phyloP scores from a whole-genome alignment of 225 moss, liverwort and hornwort species.

The Neckera pumila region DNA sequence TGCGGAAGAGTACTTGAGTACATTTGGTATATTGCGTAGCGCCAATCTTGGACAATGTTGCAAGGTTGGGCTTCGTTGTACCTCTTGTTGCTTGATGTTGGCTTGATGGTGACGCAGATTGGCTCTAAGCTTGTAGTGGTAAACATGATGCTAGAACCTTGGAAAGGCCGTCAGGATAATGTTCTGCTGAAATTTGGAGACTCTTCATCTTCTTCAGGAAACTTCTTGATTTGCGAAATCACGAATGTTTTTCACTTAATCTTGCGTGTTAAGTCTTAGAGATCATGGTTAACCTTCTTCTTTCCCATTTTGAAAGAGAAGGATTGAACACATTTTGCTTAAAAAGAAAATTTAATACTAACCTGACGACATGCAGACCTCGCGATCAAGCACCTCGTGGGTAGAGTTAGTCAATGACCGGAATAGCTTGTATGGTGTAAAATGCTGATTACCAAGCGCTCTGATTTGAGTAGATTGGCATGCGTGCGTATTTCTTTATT shows the following conservation, averaged over 20 bases:
- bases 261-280: not conserved
- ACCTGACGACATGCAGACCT: not conserved
- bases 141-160: not conserved
- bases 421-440: not conserved
- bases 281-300: not conserved
- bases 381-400: not conserved
- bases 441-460: not conserved
- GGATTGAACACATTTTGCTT: not conserved
- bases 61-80: not conserved
- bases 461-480: not conserved
- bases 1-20: not conserved
- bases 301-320: not conserved
- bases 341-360: not conserved
- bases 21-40: not conserved
- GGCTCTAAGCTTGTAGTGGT: not conserved
- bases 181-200: not conserved
- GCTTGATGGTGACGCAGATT: not conserved
- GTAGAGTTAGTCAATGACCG: not conserved
- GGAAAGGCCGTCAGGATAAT: not conserved
- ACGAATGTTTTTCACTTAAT: not conserved
- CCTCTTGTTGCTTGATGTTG: not conserved
- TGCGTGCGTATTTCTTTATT: not conserved
- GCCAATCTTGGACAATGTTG: constrained; percentile 4
- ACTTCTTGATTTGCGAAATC: not conserved
- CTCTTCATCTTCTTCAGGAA: not conserved